Evolutionary conservation across 495 filamentous ascomycete genomes (phyloP), one percentile per base, ranked within the genome.

Genomic region (Hypomontagnella monticulosa): DNA sequence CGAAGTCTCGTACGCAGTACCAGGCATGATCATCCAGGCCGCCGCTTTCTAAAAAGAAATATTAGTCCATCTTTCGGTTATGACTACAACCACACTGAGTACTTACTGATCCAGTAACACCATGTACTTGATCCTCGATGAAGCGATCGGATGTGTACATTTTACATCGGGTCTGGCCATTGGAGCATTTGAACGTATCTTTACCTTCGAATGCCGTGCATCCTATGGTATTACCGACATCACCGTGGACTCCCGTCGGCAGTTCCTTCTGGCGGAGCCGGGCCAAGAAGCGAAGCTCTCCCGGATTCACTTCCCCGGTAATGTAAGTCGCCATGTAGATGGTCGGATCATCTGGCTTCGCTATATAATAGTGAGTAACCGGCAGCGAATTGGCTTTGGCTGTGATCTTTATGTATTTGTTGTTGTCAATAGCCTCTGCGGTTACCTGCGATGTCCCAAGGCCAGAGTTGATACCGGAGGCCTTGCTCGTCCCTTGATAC

Each of bases 111-210:
- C 77, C 73, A 34, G 53, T 79, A 53, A 78, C 86, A 77, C 74
- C 87, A 76, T 59, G 80, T 9, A 82, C 76, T 4, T 83, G 72
- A 48, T 88, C 85, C 40, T 88, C 86, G 63, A 88, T 88, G 63
- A 88, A 88, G 0, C 83, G 79, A 50, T 87, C 73, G 40, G 81
- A 81, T 2, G 83, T 86, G 74, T 87, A 88, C 78, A 88, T 87
- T 75, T 88, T 88, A 76, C 80, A 83, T 20, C 86, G 80, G 0
- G 86, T 88, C 57, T 87, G 73, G 4, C 84, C 81, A 33, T 80
- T 72, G 4, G 86, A 79, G 43, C 73, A 76, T 52, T 82, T 59
- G 72, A 82, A 87, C 51, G 87, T 85, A 70, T 88, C 85, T 8
- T 80, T 81, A 23, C 85, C 86, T 59, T 87, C 86, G 30, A 88